phyloP scores from a whole-genome alignment of 805 yeast species.

The Brettanomyces bruxellensis region DNA sequence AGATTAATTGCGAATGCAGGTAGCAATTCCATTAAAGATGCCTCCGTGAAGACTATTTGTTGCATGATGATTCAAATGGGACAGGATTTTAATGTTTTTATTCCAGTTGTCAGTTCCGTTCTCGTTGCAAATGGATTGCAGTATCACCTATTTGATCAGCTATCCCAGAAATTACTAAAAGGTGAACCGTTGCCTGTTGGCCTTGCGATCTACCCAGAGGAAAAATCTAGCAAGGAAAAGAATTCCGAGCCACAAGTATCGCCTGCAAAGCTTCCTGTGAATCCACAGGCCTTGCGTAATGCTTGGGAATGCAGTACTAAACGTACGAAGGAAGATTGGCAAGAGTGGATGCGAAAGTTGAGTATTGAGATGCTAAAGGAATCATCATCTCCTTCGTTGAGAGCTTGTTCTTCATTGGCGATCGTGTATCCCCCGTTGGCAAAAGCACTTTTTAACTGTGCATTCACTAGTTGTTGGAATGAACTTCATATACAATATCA shows the following conservation, averaged over 20 bases:
- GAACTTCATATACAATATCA: conserved; percentile 83
- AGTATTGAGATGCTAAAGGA: conserved; percentile 82
- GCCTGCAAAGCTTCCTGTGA: conserved; percentile 64
- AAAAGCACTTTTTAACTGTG: conserved; percentile 83
- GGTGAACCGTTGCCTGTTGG: conserved; percentile 83
- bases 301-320: conserved; percentile 92
- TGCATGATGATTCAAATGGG: conserved; percentile 75
- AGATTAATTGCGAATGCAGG: conserved; percentile 41
- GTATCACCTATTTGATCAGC: conserved; percentile 67
- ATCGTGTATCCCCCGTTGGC: conserved; percentile 83
- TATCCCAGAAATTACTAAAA: conserved; percentile 67
- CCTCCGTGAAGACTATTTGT: conserved; percentile 73
- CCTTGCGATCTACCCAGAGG: conserved; percentile 58
- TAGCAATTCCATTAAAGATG: conserved; percentile 48
- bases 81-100: conserved; percentile 72
- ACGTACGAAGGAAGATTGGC: conserved; percentile 93
- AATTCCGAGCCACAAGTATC: conserved; percentile 57
- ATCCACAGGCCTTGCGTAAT: conserved; percentile 54
- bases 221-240: conserved; percentile 31
- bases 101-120: conserved; percentile 70
- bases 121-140: conserved; percentile 56
- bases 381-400: conserved; percentile 87
- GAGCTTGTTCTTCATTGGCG: conserved; percentile 89
- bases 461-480: conserved; percentile 94
- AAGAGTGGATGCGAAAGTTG: conserved; percentile 87